These are phyloP conservation scores for Candida anglica DNA, from an alignment of 805 yeast species.

Conservation along the genomic window DNA sequence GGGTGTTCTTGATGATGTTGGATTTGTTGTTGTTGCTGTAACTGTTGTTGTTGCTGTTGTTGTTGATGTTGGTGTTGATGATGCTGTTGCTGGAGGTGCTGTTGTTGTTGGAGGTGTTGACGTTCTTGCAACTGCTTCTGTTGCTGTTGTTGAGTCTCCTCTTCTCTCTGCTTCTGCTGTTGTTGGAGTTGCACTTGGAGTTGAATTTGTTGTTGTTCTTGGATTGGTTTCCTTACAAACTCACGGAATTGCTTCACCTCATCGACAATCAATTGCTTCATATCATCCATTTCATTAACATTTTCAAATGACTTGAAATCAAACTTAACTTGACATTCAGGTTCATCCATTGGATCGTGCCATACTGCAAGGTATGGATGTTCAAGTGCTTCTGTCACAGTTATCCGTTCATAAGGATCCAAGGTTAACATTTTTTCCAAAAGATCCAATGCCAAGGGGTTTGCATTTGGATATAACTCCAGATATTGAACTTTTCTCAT, in stretches of 20 bases:
- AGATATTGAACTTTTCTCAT: slow-evolving; percentile 76
- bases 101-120: slow-evolving; percentile 14
- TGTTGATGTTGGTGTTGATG: slow-evolving; percentile 8
- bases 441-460: slow-evolving; percentile 81
- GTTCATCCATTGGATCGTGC: slow-evolving; percentile 95
- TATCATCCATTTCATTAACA: slow-evolving; percentile 69
- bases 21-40: slow-evolving; percentile 2
- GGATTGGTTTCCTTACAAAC: slow-evolving; percentile 73
- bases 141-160: slow-evolving; percentile 15
- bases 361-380: slow-evolving; percentile 91
- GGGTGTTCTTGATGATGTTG: slow-evolving; percentile 4
- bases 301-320: slow-evolving; percentile 82
- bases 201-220: slow-evolving; percentile 45
- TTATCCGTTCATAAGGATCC: slow-evolving; percentile 83
- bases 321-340: slow-evolving; percentile 73
- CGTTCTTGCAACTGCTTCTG: slow-evolving; percentile 11
- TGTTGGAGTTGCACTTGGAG: slow-evolving; percentile 28
- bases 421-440: slow-evolving; percentile 80
- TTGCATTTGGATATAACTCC: slow-evolving; percentile 76
- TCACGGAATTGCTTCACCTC: slow-evolving; percentile 78
- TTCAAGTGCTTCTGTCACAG: slow-evolving; percentile 84
- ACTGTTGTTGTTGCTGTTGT: slow-evolving; percentile 2
- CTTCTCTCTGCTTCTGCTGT: slow-evolving; percentile 21
- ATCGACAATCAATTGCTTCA: slow-evolving; percentile 73
- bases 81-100: slow-evolving; percentile 10